Conservation (phyloP, 2,329 filamentous ascomycete genomes). For the Elsinoe arachidis region DNA sequence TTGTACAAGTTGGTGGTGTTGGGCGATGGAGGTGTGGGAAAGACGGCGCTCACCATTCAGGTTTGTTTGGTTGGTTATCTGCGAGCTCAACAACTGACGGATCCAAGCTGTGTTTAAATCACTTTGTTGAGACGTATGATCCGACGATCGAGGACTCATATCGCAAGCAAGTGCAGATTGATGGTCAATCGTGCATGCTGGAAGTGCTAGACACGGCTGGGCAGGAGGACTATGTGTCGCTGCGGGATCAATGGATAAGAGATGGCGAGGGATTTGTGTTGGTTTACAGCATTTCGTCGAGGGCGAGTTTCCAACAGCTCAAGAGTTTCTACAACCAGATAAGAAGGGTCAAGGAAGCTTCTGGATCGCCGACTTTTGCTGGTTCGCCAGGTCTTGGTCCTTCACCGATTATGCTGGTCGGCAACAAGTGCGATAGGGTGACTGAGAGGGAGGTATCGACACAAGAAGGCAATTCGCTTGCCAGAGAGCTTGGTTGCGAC, state of each 20-base stretch:
- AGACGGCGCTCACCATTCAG: slow-evolving; percentile 97
- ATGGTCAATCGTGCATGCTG: slow-evolving; percentile 91
- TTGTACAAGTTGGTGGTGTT: slow-evolving; percentile 90
- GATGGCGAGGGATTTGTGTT: slow-evolving; percentile 96
- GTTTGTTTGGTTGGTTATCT: slow-evolving; percentile 12
- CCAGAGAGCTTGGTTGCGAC: slow-evolving; percentile 86
- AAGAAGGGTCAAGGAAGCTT: slow-evolving; percentile 82
- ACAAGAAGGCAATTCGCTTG: slow-evolving; percentile 86
- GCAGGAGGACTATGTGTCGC: slow-evolving; percentile 95
- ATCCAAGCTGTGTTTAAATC: slow-evolving; percentile 81
- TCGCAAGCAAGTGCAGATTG: slow-evolving; percentile 70
- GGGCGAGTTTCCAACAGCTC: slow-evolving; percentile 90
- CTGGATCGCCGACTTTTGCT: slow-evolving; percentile 66
- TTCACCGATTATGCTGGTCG: slow-evolving; percentile 89
- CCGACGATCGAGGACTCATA: slow-evolving; percentile 62
- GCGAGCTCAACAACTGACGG: slow-evolving; percentile 14
- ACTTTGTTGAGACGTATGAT: slow-evolving; percentile 89
- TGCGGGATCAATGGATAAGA: slow-evolving; percentile 96
- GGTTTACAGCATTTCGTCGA: slow-evolving; percentile 96
- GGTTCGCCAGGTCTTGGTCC: slow-evolving; percentile 64
- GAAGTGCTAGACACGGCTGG: slow-evolving; percentile 95
- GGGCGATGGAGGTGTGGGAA: slow-evolving; percentile 95
- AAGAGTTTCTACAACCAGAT: slow-evolving; percentile 95
- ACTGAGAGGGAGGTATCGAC: slow-evolving; percentile 94
- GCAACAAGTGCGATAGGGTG: slow-evolving; percentile 95